These are phyloP conservation scores for Suillus discolor DNA, from an alignment of 768 basidiomycete genomes.

Conservation along the genomic window DNA sequence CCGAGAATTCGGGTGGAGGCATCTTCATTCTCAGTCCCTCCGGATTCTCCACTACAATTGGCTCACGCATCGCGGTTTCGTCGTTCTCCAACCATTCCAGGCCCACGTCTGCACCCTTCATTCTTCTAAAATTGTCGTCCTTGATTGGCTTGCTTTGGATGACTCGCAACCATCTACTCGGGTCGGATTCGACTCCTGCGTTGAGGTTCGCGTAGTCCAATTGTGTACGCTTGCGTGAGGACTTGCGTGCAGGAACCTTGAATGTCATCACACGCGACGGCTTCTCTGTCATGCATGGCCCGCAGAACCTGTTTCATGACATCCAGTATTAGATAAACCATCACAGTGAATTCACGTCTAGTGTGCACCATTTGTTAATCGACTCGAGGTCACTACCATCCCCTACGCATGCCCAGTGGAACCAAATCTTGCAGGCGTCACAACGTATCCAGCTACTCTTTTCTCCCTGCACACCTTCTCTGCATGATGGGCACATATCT, in stretches of 20 bases:
- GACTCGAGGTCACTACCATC: slow-evolving; percentile 62
- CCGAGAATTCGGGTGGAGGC: slow-evolving; percentile 70
- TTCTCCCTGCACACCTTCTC: slow-evolving; percentile 45
- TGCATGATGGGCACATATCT: slow-evolving; percentile 56
- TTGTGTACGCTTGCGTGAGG: slow-evolving; percentile 70
- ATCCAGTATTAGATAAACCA: slow-evolving; percentile 21
- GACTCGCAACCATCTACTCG: slow-evolving; percentile 63
- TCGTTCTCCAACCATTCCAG: slow-evolving; percentile 77
- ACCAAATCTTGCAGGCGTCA: slow-evolving; percentile 82
- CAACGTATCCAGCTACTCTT: slow-evolving; percentile 82
- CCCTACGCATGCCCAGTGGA: slow-evolving; percentile 81
- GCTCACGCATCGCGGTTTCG: slow-evolving; percentile 75
- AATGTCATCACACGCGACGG: slow-evolving; percentile 66
- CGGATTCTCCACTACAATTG: slow-evolving; percentile 75
- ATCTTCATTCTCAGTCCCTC: slow-evolving; percentile 91
- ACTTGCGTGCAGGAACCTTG: slow-evolving; percentile 81
- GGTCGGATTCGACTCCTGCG: slow-evolving; percentile 62
- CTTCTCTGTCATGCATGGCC: slow-evolving; percentile 60
- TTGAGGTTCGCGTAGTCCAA: slow-evolving; percentile 82
- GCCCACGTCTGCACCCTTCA: slow-evolving; percentile 68
- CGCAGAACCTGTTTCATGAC: slow-evolving; percentile 61
- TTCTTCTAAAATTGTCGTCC: slow-evolving; percentile 62
- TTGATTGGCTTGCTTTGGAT: slow-evolving; percentile 69
- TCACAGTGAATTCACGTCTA: slow-evolving; percentile 13
- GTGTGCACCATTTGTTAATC: slow-evolving; percentile 70